Evolutionary conservation across 306 rosid genomes (phyloP), one percentile per base, ranked within the genome.

Genomic region (Lathyrus aphaca): DNA sequence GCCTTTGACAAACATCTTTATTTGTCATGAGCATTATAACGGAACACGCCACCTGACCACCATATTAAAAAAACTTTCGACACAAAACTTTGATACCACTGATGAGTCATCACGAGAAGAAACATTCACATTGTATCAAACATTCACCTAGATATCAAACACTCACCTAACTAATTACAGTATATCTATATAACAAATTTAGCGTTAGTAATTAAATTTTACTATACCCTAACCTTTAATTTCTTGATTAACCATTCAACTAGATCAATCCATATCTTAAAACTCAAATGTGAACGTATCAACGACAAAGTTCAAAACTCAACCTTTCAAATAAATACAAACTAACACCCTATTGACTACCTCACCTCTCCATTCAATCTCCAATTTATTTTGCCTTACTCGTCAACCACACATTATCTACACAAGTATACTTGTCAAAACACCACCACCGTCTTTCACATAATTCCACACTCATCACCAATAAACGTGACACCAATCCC

Each of bases 391-490:
- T 60, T 39, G 14, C 44, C 18, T 43, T 27, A 64, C 65, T 74
- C 69, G 77, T 74, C 80, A 74, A 64, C 73, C 69, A 55, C 54
- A 73, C 27, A 49, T 44, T n/a, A n/a, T 69, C 21, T 10, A 17
- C 18, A 32, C 42, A 2, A 45, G 60, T 4, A 63, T 51, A 69
- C 60, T 66, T 65, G 74, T 78, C 77, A 78, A 78, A 66, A 59
- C 25, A 59, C 63, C 15, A 39, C 63, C 68, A 43, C 74, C 65
- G 53, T 73, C 71, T 1, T 50, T 59, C 75, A 42, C 15, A 30
- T 37, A 42, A 60, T 3, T 3, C 68, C 64, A 57, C 73, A 55
- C 66, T 48, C 68, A 51, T 30, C 72, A 10, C 71, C 8, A 59
- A 18, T 51, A 18, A 61, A 53, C 66, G 12, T 42, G 11, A 65